Conservation (phyloP, 345 rosid genomes). For the Hibiscus mutabilis region DNA sequence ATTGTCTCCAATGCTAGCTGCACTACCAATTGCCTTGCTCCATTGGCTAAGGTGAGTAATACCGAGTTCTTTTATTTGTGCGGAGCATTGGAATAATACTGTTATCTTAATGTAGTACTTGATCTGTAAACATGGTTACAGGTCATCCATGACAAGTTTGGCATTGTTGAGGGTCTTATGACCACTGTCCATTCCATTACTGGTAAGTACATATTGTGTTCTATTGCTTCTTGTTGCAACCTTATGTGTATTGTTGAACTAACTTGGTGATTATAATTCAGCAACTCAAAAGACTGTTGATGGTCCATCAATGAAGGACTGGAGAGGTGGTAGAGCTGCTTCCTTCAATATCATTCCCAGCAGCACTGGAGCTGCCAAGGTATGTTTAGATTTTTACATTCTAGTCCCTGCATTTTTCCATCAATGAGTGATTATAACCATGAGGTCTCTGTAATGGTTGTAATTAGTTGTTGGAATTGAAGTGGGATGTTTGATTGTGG, state of each 20-base stretch:
- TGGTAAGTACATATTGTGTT: slow-evolving; percentile 22
- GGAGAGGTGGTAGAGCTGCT: slow-evolving; percentile 12
- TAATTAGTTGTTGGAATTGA: background rate
- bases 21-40: slow-evolving; percentile 75
- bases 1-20: slow-evolving; percentile 66
- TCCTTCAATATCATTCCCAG: slow-evolving; percentile 8
- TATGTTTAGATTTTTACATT: background rate
- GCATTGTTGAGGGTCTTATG: slow-evolving; percentile 72
- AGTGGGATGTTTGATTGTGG: background rate
- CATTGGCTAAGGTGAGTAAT: slow-evolving; percentile 48
- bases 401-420: background rate
- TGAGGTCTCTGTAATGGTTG: background rate
- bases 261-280: background rate
- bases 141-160: slow-evolving; percentile 58
- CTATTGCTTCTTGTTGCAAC: background rate
- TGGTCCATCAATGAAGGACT: slow-evolving; percentile 10
- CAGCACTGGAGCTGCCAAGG: slow-evolving; percentile 9
- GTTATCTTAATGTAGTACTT: background rate
- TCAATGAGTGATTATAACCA: too few species aligned
- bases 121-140: slow-evolving; percentile 4
- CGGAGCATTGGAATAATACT: background rate
- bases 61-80: background rate
- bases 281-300: slow-evolving; percentile 7
- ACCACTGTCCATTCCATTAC: slow-evolving; percentile 68
- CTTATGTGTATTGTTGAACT: background rate